Conservation (phyloP, 805 yeast species). For the Zygotorulaspora florentina region DNA sequence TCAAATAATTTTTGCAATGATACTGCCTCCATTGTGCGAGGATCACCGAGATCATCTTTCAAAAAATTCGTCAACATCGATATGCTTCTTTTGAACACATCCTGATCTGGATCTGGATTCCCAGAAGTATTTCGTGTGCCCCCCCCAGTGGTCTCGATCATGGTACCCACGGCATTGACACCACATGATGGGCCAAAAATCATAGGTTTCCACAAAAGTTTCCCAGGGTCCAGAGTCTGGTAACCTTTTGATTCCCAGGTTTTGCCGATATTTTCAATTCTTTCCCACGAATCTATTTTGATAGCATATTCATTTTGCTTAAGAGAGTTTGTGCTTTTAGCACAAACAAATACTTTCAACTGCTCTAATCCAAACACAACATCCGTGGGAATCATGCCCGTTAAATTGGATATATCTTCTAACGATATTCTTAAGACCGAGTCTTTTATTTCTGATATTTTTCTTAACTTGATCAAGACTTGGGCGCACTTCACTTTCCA, state of each 20-base stretch:
- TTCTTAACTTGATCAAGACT: constrained; percentile 21
- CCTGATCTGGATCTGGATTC: constrained; percentile 16
- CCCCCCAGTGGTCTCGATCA: constrained; percentile 29
- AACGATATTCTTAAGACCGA: constrained; percentile 42
- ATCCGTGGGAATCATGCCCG: constrained; percentile 87
- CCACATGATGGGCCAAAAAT: constrained; percentile 86
- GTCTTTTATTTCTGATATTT: constrained; percentile 5
- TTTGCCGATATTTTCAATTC: constrained; percentile 37
- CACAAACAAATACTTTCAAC: constrained; percentile 48
- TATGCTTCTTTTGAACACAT: constrained; percentile 43
- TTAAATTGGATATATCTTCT: constrained; percentile 55
- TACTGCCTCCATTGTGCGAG: constrained; percentile 55
- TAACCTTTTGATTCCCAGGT: constrained; percentile 55
- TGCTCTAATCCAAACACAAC: constrained; percentile 83
- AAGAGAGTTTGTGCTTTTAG: constrained; percentile 1
- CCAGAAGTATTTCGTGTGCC: constrained; percentile 13
- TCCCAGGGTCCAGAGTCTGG: constrained; percentile 46
- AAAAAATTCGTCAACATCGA: constrained; percentile 55
- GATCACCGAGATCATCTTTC: constrained; percentile 65
- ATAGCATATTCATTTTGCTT: constrained; percentile 44
- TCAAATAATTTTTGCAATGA: constrained; percentile 46
- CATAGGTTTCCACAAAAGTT: constrained; percentile 75
- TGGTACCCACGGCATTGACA: constrained; percentile 47
- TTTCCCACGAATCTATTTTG: constrained; percentile 41
- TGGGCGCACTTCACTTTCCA: constrained; percentile 71